These are phyloP conservation scores for Neonothopanus nambi DNA, from an alignment of 1,284 basidiomycete species.

Conservation along the genomic window DNA sequence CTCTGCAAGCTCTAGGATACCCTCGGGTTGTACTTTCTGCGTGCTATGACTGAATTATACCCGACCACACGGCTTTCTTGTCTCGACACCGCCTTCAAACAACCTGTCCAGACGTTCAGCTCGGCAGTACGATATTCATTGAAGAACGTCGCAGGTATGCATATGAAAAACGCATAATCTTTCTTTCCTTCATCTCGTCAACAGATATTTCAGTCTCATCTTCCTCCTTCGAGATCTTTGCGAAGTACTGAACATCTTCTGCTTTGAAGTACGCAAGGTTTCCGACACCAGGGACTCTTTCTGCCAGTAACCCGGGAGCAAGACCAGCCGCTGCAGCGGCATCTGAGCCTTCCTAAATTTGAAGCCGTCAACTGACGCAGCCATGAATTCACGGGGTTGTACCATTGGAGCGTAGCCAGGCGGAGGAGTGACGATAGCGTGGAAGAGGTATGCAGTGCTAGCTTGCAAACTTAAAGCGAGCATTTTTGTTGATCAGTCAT, in stretches of 20 bases:
- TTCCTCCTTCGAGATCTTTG: conserved; percentile 93
- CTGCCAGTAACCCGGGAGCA: conserved; percentile 92
- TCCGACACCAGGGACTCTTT: conserved; percentile 94
- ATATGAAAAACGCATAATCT: conserved; percentile 99
- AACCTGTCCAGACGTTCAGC: conserved; percentile 98
- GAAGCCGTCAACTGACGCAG: conserved; percentile 83
- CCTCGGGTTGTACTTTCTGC: too few species aligned
- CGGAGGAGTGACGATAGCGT: conserved; percentile 91
- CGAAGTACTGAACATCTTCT: conserved; percentile 97
- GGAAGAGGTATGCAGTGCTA: background rate
- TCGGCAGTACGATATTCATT: conserved; percentile 99
- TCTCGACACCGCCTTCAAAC: conserved; percentile 97
- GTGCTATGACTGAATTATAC: too few species aligned
- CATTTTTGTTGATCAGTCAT: too few species aligned
- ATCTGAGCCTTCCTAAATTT: conserved; percentile 93
- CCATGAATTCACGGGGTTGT: conserved; percentile 78
- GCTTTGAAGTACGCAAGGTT: conserved; percentile 98
- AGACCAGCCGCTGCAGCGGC: conserved; percentile 88
- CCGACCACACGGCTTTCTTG: too few species aligned
- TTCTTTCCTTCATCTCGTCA: conserved; percentile 99
- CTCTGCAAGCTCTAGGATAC: too few species aligned
- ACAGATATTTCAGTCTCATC: conserved; percentile 93
- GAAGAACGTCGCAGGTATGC: conserved; percentile 97
- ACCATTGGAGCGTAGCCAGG: conserved; percentile 89
- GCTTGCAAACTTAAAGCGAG: too few species aligned